phyloP scores from a whole-genome alignment of 805 yeast species.

The Candida ipomoeae region DNA sequence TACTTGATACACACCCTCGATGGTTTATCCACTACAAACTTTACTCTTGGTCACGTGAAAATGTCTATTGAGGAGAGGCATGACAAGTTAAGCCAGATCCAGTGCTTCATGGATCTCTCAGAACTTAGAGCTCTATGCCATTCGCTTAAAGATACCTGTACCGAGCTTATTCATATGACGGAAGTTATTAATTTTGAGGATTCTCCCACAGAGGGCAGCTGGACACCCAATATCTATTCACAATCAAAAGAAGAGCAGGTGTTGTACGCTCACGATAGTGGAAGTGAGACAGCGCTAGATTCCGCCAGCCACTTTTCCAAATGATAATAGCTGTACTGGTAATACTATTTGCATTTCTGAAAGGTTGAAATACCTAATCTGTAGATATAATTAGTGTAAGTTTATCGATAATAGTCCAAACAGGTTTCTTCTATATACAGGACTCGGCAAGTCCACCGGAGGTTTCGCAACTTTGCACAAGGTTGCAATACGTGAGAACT shows the following conservation, averaged over 20 bases:
- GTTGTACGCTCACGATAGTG: not conserved
- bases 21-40: not conserved
- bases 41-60: not conserved
- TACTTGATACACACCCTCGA: not conserved
- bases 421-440: not conserved
- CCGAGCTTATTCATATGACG: conserved; percentile 1
- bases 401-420: no score
- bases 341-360: no score
- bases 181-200: not conserved
- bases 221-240: not conserved
- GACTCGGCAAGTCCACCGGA: not conserved
- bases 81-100: not conserved
- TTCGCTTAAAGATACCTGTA: not conserved
- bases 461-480: conserved; percentile 3
- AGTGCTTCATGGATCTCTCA: not conserved
- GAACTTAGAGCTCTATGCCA: not conserved
- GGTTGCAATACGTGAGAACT: not conserved
- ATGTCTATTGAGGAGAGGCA: not conserved
- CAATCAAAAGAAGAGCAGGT: not conserved
- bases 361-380: no score
- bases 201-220: not conserved
- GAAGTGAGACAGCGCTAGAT: not conserved
- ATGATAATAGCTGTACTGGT: not conserved
- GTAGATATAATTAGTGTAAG: not conserved
- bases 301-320: not conserved